phyloP scores from a whole-genome alignment of 1,284 basidiomycete genomes.

The Tremellales sp. region DNA sequence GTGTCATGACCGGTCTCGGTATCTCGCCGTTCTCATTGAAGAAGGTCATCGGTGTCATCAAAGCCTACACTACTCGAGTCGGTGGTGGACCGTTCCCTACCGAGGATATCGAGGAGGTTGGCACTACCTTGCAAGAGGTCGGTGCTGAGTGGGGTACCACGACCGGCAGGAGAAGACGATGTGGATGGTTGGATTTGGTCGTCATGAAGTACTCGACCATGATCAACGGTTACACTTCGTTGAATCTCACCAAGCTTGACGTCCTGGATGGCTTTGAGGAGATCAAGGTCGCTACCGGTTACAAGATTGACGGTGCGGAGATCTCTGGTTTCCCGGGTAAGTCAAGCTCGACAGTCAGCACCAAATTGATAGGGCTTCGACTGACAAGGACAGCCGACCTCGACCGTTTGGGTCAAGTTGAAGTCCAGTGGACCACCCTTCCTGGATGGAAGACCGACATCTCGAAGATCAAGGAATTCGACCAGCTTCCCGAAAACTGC shows the following conservation, averaged over 20 bases:
- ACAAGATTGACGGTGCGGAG: slow-evolving; percentile 72
- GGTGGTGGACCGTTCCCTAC: slow-evolving; percentile 97
- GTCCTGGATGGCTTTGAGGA: slow-evolving; percentile 79
- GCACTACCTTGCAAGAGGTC: slow-evolving; percentile 86
- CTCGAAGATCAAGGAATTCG: slow-evolving; percentile 61
- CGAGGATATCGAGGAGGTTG: slow-evolving; percentile 83
- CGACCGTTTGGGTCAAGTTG: slow-evolving; percentile 71
- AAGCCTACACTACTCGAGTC: slow-evolving; percentile 96
- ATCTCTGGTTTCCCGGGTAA: slow-evolving; percentile 82
- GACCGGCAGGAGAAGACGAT: slow-evolving; percentile 85
- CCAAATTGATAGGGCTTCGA: neutral
- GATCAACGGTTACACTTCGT: slow-evolving; percentile 91
- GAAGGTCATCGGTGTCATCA: slow-evolving; percentile 84
- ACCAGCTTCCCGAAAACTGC: slow-evolving; percentile 81
- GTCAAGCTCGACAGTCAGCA: slow-evolving; percentile 33
- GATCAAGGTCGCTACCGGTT: slow-evolving; percentile 84
- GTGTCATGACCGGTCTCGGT: slow-evolving; percentile 90
- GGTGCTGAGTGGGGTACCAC: slow-evolving; percentile 89
- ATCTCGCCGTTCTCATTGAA: slow-evolving; percentile 86
- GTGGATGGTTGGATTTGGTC: slow-evolving; percentile 96
- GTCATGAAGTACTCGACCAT: slow-evolving; percentile 87
- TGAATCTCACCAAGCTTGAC: slow-evolving; percentile 97
- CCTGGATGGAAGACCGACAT: slow-evolving; percentile 91
- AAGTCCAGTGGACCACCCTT: slow-evolving; percentile 84
- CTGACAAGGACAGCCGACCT: slow-evolving; percentile 65